Conservation (phyloP, 106 monocot species). For the Platanthera zijinensis region DNA sequence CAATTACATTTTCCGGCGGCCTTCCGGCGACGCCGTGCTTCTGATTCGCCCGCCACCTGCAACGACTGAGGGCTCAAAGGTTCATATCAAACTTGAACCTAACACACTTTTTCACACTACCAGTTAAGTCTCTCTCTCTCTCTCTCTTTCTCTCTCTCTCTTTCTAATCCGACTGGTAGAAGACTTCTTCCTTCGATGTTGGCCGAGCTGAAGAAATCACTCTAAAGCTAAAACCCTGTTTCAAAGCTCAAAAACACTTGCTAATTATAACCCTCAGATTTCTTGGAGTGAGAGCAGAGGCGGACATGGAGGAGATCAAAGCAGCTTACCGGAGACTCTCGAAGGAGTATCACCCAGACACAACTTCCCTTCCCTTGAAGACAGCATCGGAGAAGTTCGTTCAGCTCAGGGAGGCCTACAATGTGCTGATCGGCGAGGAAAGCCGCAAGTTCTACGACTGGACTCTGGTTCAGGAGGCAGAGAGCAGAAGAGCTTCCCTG, state of each 20-base stretch:
- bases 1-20: no score
- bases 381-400: conserved; percentile 76
- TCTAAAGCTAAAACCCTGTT: neutral
- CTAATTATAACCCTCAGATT: conserved; percentile 27
- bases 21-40: no score
- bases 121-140: no score
- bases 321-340: conserved; percentile 72
- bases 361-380: conserved; percentile 69
- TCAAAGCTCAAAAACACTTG: neutral
- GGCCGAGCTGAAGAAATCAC: neutral
- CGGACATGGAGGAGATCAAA: conserved; percentile 79
- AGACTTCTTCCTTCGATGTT: neutral
- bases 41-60: no score
- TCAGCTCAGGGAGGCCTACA: conserved; percentile 81
- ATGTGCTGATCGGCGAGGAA: conserved; percentile 64
- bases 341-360: conserved; percentile 91
- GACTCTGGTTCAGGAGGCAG: conserved; percentile 78
- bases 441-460: conserved; percentile 78
- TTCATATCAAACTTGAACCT: no score
- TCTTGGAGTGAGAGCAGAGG: conserved; percentile 43
- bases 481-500: conserved; percentile 44
- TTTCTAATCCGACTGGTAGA: no score
- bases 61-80: no score
- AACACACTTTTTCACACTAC: no score
- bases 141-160: no score